Percentiles rank a stretch among this genome's conserved stretches.
These are phyloP conservation scores for Astragalus glycyphyllos DNA, from an alignment of 306 rosid genomes.

Conservation along the genomic window DNA sequence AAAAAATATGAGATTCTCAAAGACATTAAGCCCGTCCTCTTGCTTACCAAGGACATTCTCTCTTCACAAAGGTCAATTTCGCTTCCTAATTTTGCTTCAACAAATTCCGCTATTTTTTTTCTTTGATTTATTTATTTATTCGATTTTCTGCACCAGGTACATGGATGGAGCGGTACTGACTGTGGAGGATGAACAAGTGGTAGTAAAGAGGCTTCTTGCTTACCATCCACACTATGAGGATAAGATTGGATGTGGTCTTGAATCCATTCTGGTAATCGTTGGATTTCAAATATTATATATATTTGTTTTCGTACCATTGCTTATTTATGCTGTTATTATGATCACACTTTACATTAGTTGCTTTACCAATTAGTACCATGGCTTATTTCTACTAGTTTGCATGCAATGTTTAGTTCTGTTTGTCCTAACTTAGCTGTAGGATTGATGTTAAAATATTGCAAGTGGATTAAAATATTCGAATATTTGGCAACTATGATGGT, in stretches of 20 bases:
- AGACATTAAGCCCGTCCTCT: conserved; percentile 68
- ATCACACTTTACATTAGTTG: neutral
- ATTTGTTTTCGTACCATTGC: neutral
- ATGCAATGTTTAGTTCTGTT: neutral
- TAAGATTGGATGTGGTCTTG: conserved; percentile 90
- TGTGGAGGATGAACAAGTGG: conserved; percentile 66
- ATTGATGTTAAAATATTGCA: neutral
- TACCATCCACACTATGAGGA: conserved; percentile 80
- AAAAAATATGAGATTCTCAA: conserved; percentile 65
- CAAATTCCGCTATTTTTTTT: neutral
- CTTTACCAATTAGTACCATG: neutral
- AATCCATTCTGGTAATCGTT: conserved; percentile 73
- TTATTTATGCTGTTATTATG: too few species aligned
- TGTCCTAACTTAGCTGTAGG: neutral
- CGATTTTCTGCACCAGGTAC: conserved; percentile 15
- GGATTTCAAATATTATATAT: neutral
- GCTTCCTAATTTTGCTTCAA: conserved; percentile 5
- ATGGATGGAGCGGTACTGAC: conserved; percentile 66
- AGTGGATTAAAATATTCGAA: neutral
- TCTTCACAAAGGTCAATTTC: conserved; percentile 58
- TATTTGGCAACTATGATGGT: neutral
- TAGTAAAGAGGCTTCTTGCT: conserved; percentile 73
- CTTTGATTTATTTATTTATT: neutral
- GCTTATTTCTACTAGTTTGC: neutral
- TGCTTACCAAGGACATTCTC: conserved; percentile 72